Evolutionary conservation across 164 flowering plant species (phyloP).

Genomic region (Litsea cubeba): DNA sequence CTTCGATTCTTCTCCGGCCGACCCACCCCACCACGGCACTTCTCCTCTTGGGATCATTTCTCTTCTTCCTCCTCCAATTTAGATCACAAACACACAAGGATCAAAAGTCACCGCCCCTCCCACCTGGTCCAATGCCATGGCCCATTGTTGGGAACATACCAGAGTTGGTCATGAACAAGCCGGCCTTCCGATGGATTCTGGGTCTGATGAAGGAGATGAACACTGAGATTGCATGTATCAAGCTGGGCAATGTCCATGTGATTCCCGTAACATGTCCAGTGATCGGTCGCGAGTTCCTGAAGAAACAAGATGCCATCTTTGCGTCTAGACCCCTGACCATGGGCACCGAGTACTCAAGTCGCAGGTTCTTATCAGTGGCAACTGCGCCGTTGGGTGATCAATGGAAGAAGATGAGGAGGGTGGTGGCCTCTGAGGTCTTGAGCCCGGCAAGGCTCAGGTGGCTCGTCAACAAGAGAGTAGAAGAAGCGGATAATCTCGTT

Average conservation of each 20-base stretch:
- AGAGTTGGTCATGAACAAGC: slow-evolving; percentile 19
- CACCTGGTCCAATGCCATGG: slow-evolving; percentile 7
- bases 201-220: slow-evolving; percentile 6
- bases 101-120: background rate
- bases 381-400: slow-evolving; percentile 30
- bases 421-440: slow-evolving; percentile 24
- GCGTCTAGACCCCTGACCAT: too few relatives aligned
- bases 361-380: slow-evolving; percentile 17
- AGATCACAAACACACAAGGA: background rate
- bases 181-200: slow-evolving; percentile 26
- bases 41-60: background rate
- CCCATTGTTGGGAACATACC: slow-evolving; percentile 24
- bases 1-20: slow-evolving; percentile 1
- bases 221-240: slow-evolving; percentile 16
- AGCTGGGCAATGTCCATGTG: slow-evolving; percentile 15
- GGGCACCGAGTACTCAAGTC: too few relatives aligned
- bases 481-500: slow-evolving; percentile 35
- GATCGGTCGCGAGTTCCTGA: too few relatives aligned
- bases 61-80: slow-evolving; percentile 13
- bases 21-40: slow-evolving; percentile 6
- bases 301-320: too few relatives aligned
- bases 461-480: slow-evolving; percentile 27
- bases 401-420: slow-evolving; percentile 22
- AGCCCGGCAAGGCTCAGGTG: slow-evolving; percentile 23
- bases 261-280: too few relatives aligned